Evolutionary conservation across 345 rosid species (phyloP).

Genomic region (Brassica incana): DNA sequence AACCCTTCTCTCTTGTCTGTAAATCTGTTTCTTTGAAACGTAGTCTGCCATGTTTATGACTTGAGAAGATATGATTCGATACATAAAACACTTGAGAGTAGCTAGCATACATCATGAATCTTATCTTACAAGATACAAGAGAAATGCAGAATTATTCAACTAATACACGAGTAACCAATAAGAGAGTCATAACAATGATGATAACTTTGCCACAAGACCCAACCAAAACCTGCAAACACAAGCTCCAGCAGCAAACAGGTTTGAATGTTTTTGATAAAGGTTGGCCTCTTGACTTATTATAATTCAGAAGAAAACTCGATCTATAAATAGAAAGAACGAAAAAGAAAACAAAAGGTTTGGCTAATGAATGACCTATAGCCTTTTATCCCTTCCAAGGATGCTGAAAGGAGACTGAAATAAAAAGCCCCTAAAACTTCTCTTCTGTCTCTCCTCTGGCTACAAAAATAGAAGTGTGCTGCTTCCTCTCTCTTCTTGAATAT

Average conservation of each 20-base stretch:
- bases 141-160: slow-evolving; percentile 24
- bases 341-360: slow-evolving; percentile 8
- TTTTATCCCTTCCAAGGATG: slow-evolving; percentile 27
- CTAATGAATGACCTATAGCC: slow-evolving; percentile 20
- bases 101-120: not conserved
- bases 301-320: slow-evolving; percentile 19
- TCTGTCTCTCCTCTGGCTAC: slow-evolving; percentile 51
- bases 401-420: not conserved
- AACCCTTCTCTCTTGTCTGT: not conserved
- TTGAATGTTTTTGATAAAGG: not conserved
- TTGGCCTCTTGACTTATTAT: slow-evolving; percentile 33
- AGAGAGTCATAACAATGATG: slow-evolving; percentile 23
- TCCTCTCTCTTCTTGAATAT: slow-evolving; percentile 4
- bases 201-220: slow-evolving; percentile 1
- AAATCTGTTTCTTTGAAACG: not conserved
- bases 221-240: slow-evolving; percentile 15
- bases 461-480: slow-evolving; percentile 48
- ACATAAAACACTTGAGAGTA: not conserved
- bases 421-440: slow-evolving; percentile 47
- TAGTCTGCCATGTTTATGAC: not conserved
- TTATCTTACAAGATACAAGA: not conserved
- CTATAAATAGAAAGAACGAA: not conserved
- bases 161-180: slow-evolving; percentile 12
- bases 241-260: slow-evolving; percentile 24
- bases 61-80: not conserved